Evolutionary conservation across 2,329 filamentous ascomycete genomes (phyloP).

Genomic region (Elsinoe fawcettii): DNA sequence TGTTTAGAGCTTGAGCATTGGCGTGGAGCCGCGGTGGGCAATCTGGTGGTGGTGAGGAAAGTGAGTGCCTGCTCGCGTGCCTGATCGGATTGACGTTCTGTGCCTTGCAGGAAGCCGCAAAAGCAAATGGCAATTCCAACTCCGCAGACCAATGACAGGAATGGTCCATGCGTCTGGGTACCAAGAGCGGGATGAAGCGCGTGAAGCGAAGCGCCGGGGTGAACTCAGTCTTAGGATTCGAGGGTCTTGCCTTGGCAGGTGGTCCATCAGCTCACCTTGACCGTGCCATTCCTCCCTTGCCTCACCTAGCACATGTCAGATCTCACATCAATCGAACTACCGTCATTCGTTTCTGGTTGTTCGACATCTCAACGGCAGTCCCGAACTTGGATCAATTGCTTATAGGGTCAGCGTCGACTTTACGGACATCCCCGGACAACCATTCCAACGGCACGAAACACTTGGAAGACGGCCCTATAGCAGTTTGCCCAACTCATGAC

Average conservation of each 20-base stretch:
- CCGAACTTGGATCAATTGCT: conserved; percentile 1
- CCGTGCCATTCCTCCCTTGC: conserved; percentile 3
- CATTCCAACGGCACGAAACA: conserved; percentile 13
- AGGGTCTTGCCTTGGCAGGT: neutral
- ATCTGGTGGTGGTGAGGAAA: neutral
- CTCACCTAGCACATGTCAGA: neutral
- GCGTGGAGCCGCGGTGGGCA: neutral
- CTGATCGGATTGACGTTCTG: conserved; percentile 1
- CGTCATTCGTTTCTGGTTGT: conserved; percentile 3
- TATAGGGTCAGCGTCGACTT: neutral
- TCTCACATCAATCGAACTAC: conserved; percentile 1
- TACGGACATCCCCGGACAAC: conserved; percentile 13
- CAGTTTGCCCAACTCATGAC: neutral
- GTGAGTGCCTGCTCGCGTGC: neutral
- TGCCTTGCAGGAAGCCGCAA: conserved; percentile 2
- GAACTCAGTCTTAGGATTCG: neutral
- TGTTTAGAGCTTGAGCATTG: neutral
- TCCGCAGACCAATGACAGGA: neutral
- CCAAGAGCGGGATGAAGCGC: neutral
- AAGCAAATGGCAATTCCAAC: neutral
- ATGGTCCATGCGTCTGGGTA: neutral
- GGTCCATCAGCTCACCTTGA: conserved; percentile 1
- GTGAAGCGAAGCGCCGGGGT: neutral
- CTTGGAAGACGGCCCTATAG: neutral
- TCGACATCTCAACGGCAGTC: neutral